phyloP scores from a whole-genome alignment of 192 early-diverging fungal species.

The Powellomyces hirtus region DNA sequence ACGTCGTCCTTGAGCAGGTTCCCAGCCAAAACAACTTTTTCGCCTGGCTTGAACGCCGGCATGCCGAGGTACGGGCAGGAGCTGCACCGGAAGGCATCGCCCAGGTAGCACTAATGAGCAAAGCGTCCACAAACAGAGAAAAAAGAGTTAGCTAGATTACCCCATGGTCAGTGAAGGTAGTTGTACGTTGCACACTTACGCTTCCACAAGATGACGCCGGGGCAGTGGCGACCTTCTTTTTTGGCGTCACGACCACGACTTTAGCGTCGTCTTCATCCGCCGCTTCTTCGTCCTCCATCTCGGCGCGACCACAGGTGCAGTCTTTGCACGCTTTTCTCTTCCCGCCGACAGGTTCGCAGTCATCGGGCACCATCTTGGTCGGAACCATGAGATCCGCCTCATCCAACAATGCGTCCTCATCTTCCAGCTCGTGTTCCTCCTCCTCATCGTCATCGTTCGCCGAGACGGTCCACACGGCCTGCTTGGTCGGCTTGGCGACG shows the following conservation, averaged over 20 bases:
- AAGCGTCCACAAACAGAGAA: neutral
- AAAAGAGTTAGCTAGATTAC: conserved; percentile 36
- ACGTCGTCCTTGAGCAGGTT: conserved; percentile 69
- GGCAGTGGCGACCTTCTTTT: conserved; percentile 39
- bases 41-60: conserved; percentile 94
- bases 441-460: conserved; percentile 64
- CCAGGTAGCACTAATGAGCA: conserved; percentile 71
- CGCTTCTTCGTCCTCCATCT: conserved; percentile 57
- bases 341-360: conserved; percentile 64
- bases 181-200: conserved; percentile 29
- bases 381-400: conserved; percentile 73
- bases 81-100: conserved; percentile 96
- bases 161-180: too few relatives aligned
- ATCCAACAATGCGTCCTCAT: conserved; percentile 84
- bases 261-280: conserved; percentile 29
- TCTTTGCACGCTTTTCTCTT: conserved; percentile 96
- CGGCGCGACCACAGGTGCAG: conserved; percentile 90
- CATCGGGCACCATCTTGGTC: conserved; percentile 61
- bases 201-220: conserved; percentile 62
- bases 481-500: conserved; percentile 25
- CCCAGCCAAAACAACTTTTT: conserved; percentile 87
- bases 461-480: conserved; percentile 72
- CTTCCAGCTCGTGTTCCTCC: conserved; percentile 77
- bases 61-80: conserved; percentile 96
- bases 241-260: conserved; percentile 35